Evolutionary conservation across 1,139 yeast species (phyloP).

Genomic region (Saccharomycopsis hybrid): DNA sequence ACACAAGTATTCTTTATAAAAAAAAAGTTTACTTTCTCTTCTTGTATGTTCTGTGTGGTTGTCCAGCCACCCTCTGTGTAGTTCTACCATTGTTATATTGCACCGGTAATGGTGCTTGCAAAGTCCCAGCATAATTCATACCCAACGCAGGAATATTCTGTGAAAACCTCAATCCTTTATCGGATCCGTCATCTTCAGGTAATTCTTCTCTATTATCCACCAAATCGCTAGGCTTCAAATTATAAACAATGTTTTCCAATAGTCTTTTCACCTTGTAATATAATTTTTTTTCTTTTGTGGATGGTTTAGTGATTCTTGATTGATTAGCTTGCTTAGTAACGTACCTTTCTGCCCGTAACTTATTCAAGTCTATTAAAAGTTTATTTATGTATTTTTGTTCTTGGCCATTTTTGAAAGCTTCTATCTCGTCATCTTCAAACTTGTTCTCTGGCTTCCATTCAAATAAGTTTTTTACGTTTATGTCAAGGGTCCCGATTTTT

Average conservation of each 20-base stretch:
- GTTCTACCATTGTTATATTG: conserved; percentile 10
- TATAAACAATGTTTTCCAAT: conserved; percentile 35
- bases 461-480: conserved; percentile 42
- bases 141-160: conserved; percentile 60
- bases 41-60: conserved; percentile 15
- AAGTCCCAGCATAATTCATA: conserved; percentile 69
- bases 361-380: conserved; percentile 52
- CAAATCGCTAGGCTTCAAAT: conserved; percentile 17
- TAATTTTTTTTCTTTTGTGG: conserved; percentile 40
- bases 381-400: conserved; percentile 52
- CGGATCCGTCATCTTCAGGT: neutral
- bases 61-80: conserved; percentile 1
- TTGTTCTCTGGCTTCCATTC: conserved; percentile 49
- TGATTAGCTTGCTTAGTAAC: conserved; percentile 36
- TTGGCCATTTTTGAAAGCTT: conserved; percentile 39
- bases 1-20: no score
- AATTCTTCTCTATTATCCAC: conserved; percentile 9
- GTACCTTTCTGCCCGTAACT: conserved; percentile 37
- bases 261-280: conserved; percentile 47
- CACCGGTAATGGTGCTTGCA: conserved; percentile 34
- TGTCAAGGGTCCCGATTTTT: conserved; percentile 21
- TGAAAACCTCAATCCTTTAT: conserved; percentile 31
- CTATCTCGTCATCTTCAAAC: conserved; percentile 47
- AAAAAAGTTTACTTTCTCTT: conserved; percentile 9
- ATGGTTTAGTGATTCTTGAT: conserved; percentile 32